Conservation (phyloP, 2,329 filamentous ascomycete species). For the Alternaria panax region DNA sequence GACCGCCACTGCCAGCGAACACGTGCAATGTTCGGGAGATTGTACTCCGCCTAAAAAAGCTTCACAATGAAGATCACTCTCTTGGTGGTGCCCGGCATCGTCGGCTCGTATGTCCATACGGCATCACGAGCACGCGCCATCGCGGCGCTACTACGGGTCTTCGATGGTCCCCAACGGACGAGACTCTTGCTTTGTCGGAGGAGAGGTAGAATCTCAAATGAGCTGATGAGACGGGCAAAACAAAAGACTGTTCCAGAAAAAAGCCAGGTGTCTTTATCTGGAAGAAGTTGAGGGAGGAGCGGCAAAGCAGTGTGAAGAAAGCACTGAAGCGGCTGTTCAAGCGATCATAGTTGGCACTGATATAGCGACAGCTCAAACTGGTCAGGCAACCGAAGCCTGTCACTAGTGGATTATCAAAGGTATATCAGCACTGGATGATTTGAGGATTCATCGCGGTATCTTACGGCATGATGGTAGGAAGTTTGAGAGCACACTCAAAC, state of each 20-base stretch:
- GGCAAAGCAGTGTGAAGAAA: background rate
- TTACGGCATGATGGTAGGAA: no score
- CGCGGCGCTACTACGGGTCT: background rate
- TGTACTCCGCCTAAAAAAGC: background rate
- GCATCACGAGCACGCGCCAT: background rate
- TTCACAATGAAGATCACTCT: conserved; percentile 2
- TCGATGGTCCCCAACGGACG: background rate
- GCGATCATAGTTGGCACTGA: background rate
- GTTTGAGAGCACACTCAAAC: no score
- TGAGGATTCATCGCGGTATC: background rate
- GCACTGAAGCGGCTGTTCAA: background rate
- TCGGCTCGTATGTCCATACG: background rate
- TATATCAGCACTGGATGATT: background rate
- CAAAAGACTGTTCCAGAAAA: background rate
- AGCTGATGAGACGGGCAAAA: background rate
- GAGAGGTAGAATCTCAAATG: background rate
- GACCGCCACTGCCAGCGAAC: background rate
- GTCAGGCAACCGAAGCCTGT: background rate
- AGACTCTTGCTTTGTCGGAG: background rate
- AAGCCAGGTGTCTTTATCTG: background rate
- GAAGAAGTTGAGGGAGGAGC: background rate
- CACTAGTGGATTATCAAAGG: background rate
- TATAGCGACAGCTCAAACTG: background rate
- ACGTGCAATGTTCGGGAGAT: conserved; percentile 1
- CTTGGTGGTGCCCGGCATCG: background rate